Evolutionary conservation across 176 grass and related monocot species (phyloP).

Genomic region (Leersia perrieri): DNA sequence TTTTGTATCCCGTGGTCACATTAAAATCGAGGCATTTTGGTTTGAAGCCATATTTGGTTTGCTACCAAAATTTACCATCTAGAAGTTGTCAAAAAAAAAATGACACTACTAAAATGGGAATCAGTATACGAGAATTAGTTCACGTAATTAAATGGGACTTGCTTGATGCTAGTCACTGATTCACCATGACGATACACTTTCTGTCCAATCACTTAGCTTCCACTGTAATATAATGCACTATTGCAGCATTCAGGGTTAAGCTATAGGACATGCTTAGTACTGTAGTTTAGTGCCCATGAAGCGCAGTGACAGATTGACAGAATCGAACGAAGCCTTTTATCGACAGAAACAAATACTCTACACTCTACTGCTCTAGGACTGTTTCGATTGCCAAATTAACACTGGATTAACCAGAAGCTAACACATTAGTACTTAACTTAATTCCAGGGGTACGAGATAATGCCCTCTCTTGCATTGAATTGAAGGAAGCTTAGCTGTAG

Average conservation of each 20-base stretch:
- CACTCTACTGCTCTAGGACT: neutral
- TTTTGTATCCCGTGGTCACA: neutral
- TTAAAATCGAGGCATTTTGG: too few relatives aligned
- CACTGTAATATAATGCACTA: constrained; percentile 10
- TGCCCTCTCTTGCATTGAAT: constrained; percentile 1
- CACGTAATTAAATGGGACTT: too few relatives aligned
- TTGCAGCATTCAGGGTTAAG: constrained; percentile 23
- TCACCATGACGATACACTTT: neutral
- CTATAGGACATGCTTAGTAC: neutral
- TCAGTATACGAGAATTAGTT: neutral
- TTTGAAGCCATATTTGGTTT: too few relatives aligned
- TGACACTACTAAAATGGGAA: too few relatives aligned
- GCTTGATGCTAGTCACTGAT: neutral
- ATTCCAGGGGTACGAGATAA: neutral
- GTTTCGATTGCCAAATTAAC: neutral
- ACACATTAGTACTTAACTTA: neutral
- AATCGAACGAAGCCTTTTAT: neutral
- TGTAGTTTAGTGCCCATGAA: neutral
- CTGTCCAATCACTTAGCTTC: constrained; percentile 16
- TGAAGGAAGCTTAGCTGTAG: neutral
- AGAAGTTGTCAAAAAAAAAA: too few relatives aligned
- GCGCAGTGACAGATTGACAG: neutral
- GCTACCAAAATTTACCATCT: too few relatives aligned
- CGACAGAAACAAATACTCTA: neutral
- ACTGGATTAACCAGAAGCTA: neutral